A percentile compares a stretch with the other conserved stretches of the same genome.
phyloP scores from a whole-genome alignment of 2,329 filamentous ascomycete species.

The Trichoderma polysporum region DNA sequence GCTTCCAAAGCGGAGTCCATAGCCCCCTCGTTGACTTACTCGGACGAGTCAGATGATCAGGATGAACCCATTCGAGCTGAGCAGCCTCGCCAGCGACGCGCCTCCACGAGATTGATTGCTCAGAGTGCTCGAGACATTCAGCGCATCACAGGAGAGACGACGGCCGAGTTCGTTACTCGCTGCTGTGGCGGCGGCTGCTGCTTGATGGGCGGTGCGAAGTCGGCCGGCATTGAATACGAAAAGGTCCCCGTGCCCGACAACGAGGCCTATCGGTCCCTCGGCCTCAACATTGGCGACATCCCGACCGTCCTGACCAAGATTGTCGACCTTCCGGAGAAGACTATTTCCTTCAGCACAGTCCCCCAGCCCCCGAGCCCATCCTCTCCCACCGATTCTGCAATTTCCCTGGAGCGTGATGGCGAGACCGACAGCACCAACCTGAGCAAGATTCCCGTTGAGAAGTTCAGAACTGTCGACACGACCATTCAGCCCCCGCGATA shows the following conservation, averaged over 20 bases:
- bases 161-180: slow-evolving; percentile 59
- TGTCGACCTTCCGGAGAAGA: slow-evolving; percentile 71
- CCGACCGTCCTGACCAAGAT: slow-evolving; percentile 71
- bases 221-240: slow-evolving; percentile 52
- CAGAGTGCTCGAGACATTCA: slow-evolving; percentile 62
- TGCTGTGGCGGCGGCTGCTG: slow-evolving; percentile 67
- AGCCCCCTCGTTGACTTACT: slow-evolving; percentile 63
- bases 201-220: slow-evolving; percentile 49
- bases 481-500: slow-evolving; percentile 76
- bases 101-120: slow-evolving; percentile 67
- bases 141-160: slow-evolving; percentile 63
- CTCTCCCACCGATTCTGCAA: slow-evolving; percentile 51
- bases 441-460: slow-evolving; percentile 26
- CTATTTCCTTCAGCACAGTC: slow-evolving; percentile 66
- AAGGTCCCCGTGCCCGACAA: slow-evolving; percentile 68
- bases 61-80: slow-evolving; percentile 49
- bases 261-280: slow-evolving; percentile 76
- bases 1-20: slow-evolving; percentile 50
- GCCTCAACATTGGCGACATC: slow-evolving; percentile 73
- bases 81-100: slow-evolving; percentile 56
- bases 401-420: slow-evolving; percentile 41
- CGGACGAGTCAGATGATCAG: slow-evolving; percentile 60
- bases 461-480: slow-evolving; percentile 47
- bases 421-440: slow-evolving; percentile 29
- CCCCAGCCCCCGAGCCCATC: slow-evolving; percentile 35